Base-by-base conservation (phyloP, 129 eudicot genomes). In the Lactuca sativa region DNA sequence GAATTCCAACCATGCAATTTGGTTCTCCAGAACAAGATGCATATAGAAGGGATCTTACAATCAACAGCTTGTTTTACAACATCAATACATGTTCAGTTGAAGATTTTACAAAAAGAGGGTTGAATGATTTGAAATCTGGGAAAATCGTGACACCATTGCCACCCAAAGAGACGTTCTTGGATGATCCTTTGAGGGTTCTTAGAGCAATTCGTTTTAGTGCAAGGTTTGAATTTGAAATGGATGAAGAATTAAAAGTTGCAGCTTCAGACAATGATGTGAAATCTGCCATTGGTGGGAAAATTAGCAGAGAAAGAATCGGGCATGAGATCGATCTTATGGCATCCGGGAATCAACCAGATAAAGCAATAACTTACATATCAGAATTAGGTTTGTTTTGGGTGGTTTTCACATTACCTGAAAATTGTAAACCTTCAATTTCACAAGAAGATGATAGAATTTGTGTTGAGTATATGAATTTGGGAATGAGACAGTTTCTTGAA, bases 171-270 rank as follows among this genome's bases (percentile, higher is more conserved):
- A 78, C 82, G 25, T 78, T 78, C 33, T 64, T 78, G 64, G 82
- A 78, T 25, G 82, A 78, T 49, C 82, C 82, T 3, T 66, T 78
- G 56, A 70, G 82, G 31, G 77, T 78, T 65, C 40, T 78, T 3
- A 64, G 82, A 56, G 82, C 82, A 0, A 78, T 78, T 65, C 78
- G 82, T n/a, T 78, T 78, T 64, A 66, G 78, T 66, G 82, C 82
- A 0, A 71, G 82, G 56, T 72, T 78, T 3, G 78, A 71, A 12
- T 78, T 78, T 49, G 73, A 78, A 65, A 78, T 78, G 73, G 69
- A 18, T 31, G 73, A 72, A 71, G 82, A 66, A 4, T 18, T 78
- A 25, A 78, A 71, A 4, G 30, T 12, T 48, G 82, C 82, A 36
- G 78, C 77, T 63, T 61, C 73, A 9, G 82, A 78, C 4, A 10